Percentiles rank a stretch among this genome's conserved stretches.
phyloP scores from a whole-genome alignment of 2,329 filamentous ascomycete species.

The Arthrobotrys sinensis region DNA sequence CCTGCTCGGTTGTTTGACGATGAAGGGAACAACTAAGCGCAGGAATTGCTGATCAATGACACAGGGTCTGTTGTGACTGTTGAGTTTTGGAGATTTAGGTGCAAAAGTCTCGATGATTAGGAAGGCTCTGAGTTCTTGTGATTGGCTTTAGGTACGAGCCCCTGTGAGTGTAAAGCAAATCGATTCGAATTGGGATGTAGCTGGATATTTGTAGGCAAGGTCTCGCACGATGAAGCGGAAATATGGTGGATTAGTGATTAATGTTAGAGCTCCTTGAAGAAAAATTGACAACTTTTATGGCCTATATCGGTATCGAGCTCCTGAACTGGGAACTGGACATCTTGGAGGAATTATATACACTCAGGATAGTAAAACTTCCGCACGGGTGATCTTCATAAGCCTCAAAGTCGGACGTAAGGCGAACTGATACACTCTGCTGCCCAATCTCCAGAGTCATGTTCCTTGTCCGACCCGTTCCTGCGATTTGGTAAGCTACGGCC shows the following conservation, averaged over 20 bases:
- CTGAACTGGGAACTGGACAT: slow-evolving; percentile 13
- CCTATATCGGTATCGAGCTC: slow-evolving; percentile 13
- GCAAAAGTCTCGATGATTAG: slow-evolving; percentile 37
- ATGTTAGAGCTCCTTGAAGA: not conserved
- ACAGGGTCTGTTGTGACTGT: slow-evolving; percentile 4
- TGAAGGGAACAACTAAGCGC: not conserved
- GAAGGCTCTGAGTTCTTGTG: not conserved
- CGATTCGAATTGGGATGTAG: not conserved
- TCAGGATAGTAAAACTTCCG: not conserved
- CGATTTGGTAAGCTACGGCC: slow-evolving; percentile 58
- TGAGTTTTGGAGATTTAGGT: slow-evolving; percentile 27
- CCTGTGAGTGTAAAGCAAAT: slow-evolving; percentile 1
- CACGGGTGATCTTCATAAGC: slow-evolving; percentile 36
- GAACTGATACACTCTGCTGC: slow-evolving; percentile 27
- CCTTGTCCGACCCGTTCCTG: slow-evolving; percentile 50
- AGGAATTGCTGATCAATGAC: slow-evolving; percentile 27
- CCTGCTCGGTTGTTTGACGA: not conserved
- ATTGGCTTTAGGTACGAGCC: not conserved
- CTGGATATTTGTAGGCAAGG: slow-evolving; percentile 1
- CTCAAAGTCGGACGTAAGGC: slow-evolving; percentile 57
- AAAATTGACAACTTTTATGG: slow-evolving; percentile 3
- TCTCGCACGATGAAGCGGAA: not conserved
- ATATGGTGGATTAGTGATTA: slow-evolving; percentile 10
- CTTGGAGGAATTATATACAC: slow-evolving; percentile 31
- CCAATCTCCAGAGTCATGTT: slow-evolving; percentile 29